Base-by-base conservation (phyloP, 2,329 filamentous ascomycete species). In the Zopfia rhizophila region DNA sequence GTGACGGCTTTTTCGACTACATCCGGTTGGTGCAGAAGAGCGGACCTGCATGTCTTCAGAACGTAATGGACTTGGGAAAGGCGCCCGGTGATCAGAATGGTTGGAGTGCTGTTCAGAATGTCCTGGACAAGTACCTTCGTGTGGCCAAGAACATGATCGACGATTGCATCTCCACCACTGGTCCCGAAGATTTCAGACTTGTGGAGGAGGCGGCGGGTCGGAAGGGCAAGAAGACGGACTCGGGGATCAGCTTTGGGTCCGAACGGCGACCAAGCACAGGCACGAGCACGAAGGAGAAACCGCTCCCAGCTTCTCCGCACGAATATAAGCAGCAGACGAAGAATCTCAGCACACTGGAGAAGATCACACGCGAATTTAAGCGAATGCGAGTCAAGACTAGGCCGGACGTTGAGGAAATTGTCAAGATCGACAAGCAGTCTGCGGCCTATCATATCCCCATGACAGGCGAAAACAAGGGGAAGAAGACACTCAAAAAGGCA, bases 1-100 rank as follows among this genome's bases (percentile, higher is more conserved):
- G 85, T n/a, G 77, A 82, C 22, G 76, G 74, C 5, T 86, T 86
- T 67, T 87, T 86, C 72, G 77, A 79, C 27, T 85, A 85, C 63
- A 86, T 88, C 58, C 73, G 73, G 31, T 74, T 71, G 4, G 81
- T 86, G 18, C 82, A 86, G 57, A 78, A 75, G 57, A 77, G 76
- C 21, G 84, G 84, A 11, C 77, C 78, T 7, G 61, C 66, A 3
- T 74, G 84, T 29, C 72, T 88, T 16, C 68, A 78, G 16, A 77
- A 73, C 18, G 68, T 86, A 25, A 79, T 85, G 51, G 67, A 73
- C 13, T 77, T 83, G 63, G 77, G 81, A 49, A 79, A 78, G 51
- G 73, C 68, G 2, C 62, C 72, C 4, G 76, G 75, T 3, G 82
- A 85, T 30, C 68, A 70, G 21, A 84, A 78, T 46, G 82, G 81